Evolutionary conservation across 2,329 filamentous ascomycete species (phyloP), one percentile per base, ranked within the genome.

Genomic region (Neofusicoccum sp.): DNA sequence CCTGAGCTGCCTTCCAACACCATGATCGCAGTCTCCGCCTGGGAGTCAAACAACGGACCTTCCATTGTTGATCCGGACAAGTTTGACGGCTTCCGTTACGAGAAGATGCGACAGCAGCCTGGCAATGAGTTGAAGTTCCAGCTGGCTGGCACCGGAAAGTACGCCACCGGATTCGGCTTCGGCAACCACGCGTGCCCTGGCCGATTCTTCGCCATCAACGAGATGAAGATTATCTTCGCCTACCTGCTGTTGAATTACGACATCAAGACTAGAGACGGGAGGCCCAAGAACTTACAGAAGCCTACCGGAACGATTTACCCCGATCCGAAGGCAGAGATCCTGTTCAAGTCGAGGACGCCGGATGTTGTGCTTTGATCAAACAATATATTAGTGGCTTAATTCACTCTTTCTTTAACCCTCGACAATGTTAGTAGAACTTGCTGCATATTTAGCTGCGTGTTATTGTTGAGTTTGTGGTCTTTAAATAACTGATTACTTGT

Each of bases 191-290:
- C 69, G 0, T 73, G 71, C 30, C 70, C 70, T 3, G 71, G 71
- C 0, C 63, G 71, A 4, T 72, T 71, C 63, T 73, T 73, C 16
- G 70, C 71, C 0, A 56, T 65, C 3, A 69, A 69, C 36, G 69
- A 73, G 61, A 71, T 73, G 34, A 73, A 73, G 61, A 68, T 73
- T 65, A 66, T 72, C 11, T 33, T 73, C 2, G 67, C 67, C 16
- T 44, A 20, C 12, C n/a, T 44, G 2, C 16, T 44, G n/a, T n/a
- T n/a, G n/a, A n/a, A n/a, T n/a, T n/a, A n/a, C n/a, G n/a, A n/a
- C n/a, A n/a, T n/a, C n/a, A n/a, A n/a, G 12, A 6, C 11, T 14
- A 6, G 36, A 14, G 36, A 40, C 12, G n/a, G n/a, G 11, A 6
- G 36, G 36, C 36, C 36, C 6, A 40, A 40, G 36, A 40, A 40